Evolutionary conservation across 1,284 basidiomycete species (phyloP).

Genomic region (Coriolopsis trogii): DNA sequence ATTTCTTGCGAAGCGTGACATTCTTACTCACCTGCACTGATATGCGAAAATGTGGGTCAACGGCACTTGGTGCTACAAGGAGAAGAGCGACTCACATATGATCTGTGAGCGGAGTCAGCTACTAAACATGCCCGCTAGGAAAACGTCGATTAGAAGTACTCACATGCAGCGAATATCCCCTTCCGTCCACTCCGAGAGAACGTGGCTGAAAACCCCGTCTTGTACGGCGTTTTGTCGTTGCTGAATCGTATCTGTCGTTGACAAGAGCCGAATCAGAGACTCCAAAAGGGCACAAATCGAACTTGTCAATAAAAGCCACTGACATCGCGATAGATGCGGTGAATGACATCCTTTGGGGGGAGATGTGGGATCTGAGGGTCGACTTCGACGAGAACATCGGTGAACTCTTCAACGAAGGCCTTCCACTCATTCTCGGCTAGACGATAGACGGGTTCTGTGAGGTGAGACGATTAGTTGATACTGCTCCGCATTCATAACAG

Average conservation of each 20-base stretch:
- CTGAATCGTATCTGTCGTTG: constrained; percentile 77
- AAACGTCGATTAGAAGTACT: constrained; percentile 34
- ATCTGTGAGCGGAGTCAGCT: constrained; percentile 35
- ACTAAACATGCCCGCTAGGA: background rate
- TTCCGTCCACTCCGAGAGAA: constrained; percentile 83
- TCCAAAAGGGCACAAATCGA: background rate
- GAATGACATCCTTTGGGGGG: constrained; percentile 84
- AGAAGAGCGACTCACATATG: constrained; percentile 36
- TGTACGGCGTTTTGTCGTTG: constrained; percentile 94
- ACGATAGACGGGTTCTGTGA: constrained; percentile 78
- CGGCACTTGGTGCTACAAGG: background rate
- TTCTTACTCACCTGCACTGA: constrained; percentile 18
- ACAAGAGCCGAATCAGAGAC: background rate
- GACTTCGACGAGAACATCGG: constrained; percentile 63
- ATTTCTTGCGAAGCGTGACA: background rate
- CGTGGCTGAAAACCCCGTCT: constrained; percentile 74
- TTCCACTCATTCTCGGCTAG: constrained; percentile 88
- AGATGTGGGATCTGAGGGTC: constrained; percentile 84
- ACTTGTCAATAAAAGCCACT: constrained; percentile 29
- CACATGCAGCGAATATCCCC: constrained; percentile 77
- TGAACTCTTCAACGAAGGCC: constrained; percentile 77
- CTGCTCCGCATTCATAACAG: no score
- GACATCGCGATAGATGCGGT: constrained; percentile 85
- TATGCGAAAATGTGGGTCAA: background rate
- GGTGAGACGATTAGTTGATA: no score